Percentiles rank a stretch among this genome's conserved stretches.
phyloP scores from a whole-genome alignment of 2,329 filamentous ascomycete genomes.

The Cladosporium sphaerospermum region DNA sequence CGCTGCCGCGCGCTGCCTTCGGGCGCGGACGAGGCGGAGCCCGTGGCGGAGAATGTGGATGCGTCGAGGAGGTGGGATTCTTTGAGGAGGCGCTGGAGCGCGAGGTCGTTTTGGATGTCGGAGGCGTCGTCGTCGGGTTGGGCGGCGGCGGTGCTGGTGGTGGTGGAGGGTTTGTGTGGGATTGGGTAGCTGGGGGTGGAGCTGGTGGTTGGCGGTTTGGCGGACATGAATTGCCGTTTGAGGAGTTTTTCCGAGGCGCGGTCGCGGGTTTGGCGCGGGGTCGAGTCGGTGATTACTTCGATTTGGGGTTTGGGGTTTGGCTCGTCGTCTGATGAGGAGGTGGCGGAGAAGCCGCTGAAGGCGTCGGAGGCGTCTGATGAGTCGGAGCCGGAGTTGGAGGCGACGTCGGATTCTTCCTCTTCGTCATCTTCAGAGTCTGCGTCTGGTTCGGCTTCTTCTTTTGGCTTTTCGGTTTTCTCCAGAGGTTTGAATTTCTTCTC shows the following conservation, averaged over 20 bases:
- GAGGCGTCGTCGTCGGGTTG: conserved; percentile 46
- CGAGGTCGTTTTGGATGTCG: conserved; percentile 85
- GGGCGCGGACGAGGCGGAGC: conserved; percentile 33
- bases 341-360: background rate
- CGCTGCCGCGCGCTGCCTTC: conserved; percentile 70
- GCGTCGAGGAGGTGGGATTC: conserved; percentile 83
- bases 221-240: conserved; percentile 10
- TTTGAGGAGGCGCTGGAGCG: conserved; percentile 79
- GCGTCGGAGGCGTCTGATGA: conserved; percentile 38
- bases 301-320: conserved; percentile 4
- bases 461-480: conserved; percentile 25
- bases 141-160: conserved; percentile 11
- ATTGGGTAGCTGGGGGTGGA: conserved; percentile 7
- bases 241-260: conserved; percentile 5
- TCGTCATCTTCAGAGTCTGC: conserved; percentile 11
- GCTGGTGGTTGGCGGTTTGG: background rate
- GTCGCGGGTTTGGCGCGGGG: background rate
- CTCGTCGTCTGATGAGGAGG: background rate
- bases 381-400: conserved; percentile 60
- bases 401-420: conserved; percentile 29
- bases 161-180: background rate
- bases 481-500: conserved; percentile 77
- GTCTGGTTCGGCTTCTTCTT: conserved; percentile 27
- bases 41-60: conserved; percentile 46
- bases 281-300: conserved; percentile 8